Percentiles rank a stretch among this genome's conserved stretches.
Evolutionary conservation across 768 basidiomycete species (phyloP).

Genomic region (Phylloporus arenicola): DNA sequence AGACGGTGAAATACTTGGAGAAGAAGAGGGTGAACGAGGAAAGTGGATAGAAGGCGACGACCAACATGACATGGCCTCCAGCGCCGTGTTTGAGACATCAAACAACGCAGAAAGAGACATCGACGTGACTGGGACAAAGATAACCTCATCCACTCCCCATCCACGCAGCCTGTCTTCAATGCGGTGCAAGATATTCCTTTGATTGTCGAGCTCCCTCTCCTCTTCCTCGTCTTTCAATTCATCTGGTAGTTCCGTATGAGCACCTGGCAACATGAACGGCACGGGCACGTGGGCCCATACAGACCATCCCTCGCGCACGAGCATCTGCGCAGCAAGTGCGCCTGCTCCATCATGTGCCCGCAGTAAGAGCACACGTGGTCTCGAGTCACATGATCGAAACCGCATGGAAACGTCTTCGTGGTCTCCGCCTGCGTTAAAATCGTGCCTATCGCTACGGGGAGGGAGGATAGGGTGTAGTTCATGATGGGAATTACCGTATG

Average conservation of each 20-base stretch:
- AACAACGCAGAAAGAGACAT: constrained; percentile 20
- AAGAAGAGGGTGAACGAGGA: constrained; percentile 25
- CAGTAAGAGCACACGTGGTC: constrained; percentile 54
- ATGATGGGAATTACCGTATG: constrained; percentile 23
- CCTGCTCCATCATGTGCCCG: constrained; percentile 71
- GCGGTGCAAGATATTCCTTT: constrained; percentile 37
- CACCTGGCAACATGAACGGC: constrained; percentile 30
- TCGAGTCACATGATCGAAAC: constrained; percentile 14
- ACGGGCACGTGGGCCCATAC: constrained; percentile 66
- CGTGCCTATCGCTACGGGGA: constrained; percentile 20
- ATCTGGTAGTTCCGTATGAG: constrained; percentile 34
- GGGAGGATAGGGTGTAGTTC: constrained; percentile 25
- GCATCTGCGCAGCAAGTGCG: constrained; percentile 73
- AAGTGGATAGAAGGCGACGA: constrained; percentile 25
- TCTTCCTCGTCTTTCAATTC: constrained; percentile 29
- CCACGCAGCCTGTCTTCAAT: constrained; percentile 51
- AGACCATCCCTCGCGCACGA: constrained; percentile 61
- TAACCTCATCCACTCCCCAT: constrained; percentile 76
- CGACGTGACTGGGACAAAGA: constrained; percentile 44
- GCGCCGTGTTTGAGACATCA: constrained; percentile 15
- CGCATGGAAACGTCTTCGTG: constrained; percentile 11
- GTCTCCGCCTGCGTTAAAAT: constrained; percentile 24
- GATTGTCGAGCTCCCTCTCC: constrained; percentile 35
- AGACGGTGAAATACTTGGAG: constrained; percentile 29
- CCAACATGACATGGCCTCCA: constrained; percentile 17